phyloP scores from a whole-genome alignment of 1,284 basidiomycete genomes.

The Boletus mariae region DNA sequence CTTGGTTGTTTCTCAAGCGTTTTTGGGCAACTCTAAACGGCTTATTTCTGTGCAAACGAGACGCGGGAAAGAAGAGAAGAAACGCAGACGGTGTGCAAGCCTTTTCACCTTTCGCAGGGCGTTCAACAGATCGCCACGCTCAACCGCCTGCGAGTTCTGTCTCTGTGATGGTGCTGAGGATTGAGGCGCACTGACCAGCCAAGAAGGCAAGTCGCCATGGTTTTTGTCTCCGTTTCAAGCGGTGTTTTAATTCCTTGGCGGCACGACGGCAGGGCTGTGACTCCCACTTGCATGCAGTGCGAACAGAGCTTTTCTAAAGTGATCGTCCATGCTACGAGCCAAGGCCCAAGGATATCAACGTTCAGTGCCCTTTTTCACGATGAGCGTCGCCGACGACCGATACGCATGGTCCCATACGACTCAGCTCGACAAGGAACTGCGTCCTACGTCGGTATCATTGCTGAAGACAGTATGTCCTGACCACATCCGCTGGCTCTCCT shows the following conservation, averaged over 20 bases:
- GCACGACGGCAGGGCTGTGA: slow-evolving; percentile 26
- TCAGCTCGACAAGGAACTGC: not conserved
- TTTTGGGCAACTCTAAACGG: slow-evolving; percentile 48
- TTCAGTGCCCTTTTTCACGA: slow-evolving; percentile 1
- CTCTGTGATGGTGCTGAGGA: slow-evolving; percentile 40
- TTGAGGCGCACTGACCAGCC: slow-evolving; percentile 36
- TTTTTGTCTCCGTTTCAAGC: slow-evolving; percentile 30
- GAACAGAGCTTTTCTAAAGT: slow-evolving; percentile 16
- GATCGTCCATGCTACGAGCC: slow-evolving; percentile 22
- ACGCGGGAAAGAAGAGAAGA: slow-evolving; percentile 37
- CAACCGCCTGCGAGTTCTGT: slow-evolving; percentile 40
- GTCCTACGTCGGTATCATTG: not conserved
- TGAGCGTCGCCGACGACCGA: not conserved
- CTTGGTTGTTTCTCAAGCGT: slow-evolving; percentile 41
- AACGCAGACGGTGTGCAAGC: slow-evolving; percentile 37
- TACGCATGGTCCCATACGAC: slow-evolving; percentile 1
- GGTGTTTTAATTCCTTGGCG: slow-evolving; percentile 19
- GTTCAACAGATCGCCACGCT: slow-evolving; percentile 34
- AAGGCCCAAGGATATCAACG: slow-evolving; percentile 4
- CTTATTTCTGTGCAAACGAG: slow-evolving; percentile 49
- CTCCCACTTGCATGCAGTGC: slow-evolving; percentile 21
- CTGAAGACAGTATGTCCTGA: slow-evolving; percentile 8
- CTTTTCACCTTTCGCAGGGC: slow-evolving; percentile 39
- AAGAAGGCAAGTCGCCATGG: slow-evolving; percentile 23
- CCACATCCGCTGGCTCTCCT: not conserved